Evolutionary conservation across 805 yeast species (phyloP).

Genomic region (Saccharomycopsis vini): DNA sequence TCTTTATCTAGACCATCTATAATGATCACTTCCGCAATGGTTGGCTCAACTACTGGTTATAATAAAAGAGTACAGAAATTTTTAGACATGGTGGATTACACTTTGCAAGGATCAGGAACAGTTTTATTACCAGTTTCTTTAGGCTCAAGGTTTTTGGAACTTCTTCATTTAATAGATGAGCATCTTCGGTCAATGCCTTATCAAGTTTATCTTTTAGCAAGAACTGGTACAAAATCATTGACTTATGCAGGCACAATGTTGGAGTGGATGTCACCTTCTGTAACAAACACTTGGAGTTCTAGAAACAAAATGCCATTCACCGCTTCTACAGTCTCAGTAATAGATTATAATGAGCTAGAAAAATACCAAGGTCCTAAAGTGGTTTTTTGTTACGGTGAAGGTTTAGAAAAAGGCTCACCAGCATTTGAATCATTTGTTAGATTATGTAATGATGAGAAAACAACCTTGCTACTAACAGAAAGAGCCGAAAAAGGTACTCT

Average conservation of each 20-base stretch:
- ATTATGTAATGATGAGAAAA: slow-evolving; percentile 55
- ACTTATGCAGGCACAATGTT: slow-evolving; percentile 81
- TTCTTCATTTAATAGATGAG: slow-evolving; percentile 64
- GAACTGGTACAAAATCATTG: slow-evolving; percentile 68
- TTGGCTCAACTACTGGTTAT: slow-evolving; percentile 57
- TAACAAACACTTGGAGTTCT: slow-evolving; percentile 78
- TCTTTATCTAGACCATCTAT: slow-evolving; percentile 69
- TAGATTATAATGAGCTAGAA: slow-evolving; percentile 46
- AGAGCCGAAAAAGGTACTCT: slow-evolving; percentile 40
- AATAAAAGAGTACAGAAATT: slow-evolving; percentile 57
- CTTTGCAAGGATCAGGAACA: slow-evolving; percentile 57
- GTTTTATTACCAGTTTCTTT: slow-evolving; percentile 76
- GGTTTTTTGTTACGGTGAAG: slow-evolving; percentile 66
- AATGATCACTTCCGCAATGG: slow-evolving; percentile 59
- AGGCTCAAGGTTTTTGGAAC: slow-evolving; percentile 73
- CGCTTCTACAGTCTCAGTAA: slow-evolving; percentile 49
- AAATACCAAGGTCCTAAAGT: slow-evolving; percentile 63
- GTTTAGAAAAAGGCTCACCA: slow-evolving; percentile 53
- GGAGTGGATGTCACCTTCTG: slow-evolving; percentile 91
- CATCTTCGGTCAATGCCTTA: slow-evolving; percentile 34
- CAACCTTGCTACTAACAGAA: slow-evolving; percentile 72
- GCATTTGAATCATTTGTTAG: slow-evolving; percentile 43
- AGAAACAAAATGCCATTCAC: slow-evolving; percentile 73
- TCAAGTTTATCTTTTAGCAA: slow-evolving; percentile 71
- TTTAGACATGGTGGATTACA: slow-evolving; percentile 50